These are phyloP conservation scores for Tolypocladium ovalisporum DNA, from an alignment of 2,329 filamentous ascomycete species.

Conservation along the genomic window DNA sequence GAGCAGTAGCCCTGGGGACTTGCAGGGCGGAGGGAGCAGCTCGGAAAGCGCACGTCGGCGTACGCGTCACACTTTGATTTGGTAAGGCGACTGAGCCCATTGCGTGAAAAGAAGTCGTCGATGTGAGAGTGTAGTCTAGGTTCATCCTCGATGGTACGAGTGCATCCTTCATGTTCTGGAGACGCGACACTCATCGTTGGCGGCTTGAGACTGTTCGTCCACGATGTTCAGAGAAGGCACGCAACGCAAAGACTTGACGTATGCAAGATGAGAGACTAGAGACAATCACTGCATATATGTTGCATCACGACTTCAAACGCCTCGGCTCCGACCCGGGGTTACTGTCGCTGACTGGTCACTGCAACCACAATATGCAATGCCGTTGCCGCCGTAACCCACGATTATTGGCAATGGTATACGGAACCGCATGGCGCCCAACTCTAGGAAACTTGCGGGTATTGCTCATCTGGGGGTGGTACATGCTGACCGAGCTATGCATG, in stretches of 20 bases:
- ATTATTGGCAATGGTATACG: background rate
- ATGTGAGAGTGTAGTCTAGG: background rate
- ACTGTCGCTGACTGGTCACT: background rate
- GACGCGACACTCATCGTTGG: background rate
- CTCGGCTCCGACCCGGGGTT: too few relatives aligned
- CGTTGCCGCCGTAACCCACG: background rate
- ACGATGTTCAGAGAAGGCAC: background rate
- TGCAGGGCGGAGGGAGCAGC: constrained; percentile 17
- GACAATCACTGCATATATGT: background rate
- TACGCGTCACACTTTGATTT: constrained; percentile 16
- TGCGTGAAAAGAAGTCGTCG: constrained; percentile 10
- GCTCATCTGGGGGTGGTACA: too few relatives aligned
- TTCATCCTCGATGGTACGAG: constrained; percentile 1
- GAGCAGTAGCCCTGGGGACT: constrained; percentile 40
- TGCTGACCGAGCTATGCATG: too few relatives aligned
- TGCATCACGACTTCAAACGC: background rate
- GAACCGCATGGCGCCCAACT: too few relatives aligned
- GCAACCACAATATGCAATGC: background rate
- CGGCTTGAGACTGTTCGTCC: background rate
- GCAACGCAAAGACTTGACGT: background rate
- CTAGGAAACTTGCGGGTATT: too few relatives aligned
- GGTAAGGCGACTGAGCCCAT: constrained; percentile 8
- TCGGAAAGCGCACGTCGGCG: constrained; percentile 18
- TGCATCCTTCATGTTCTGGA: background rate
- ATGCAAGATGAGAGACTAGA: background rate